phyloP scores from a whole-genome alignment of 2,329 filamentous ascomycete species.

The Tympanopsis confertula region DNA sequence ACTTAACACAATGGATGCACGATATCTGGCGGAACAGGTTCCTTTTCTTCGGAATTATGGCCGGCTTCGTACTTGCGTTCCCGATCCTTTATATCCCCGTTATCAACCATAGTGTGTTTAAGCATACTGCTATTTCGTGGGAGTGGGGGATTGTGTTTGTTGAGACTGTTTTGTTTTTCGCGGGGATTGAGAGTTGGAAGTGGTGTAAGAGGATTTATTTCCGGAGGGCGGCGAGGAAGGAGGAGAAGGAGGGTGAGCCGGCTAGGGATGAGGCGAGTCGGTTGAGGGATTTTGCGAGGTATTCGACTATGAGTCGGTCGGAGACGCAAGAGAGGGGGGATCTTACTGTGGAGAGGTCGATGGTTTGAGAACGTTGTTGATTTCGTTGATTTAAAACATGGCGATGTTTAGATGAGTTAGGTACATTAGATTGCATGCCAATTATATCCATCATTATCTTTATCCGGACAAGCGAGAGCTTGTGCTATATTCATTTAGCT shows the following conservation, averaged over 20 bases:
- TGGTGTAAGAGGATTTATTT: conserved; percentile 37
- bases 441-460: too few species aligned
- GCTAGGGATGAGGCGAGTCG: not conserved
- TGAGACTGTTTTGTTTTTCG: conserved; percentile 40
- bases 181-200: conserved; percentile 47
- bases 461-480: too few species aligned
- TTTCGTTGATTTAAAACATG: too few species aligned
- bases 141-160: conserved; percentile 52
- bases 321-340: not conserved
- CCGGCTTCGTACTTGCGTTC: conserved; percentile 35
- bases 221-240: conserved; percentile 6
- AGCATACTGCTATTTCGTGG: conserved; percentile 48
- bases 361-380: too few species aligned
- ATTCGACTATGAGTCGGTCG: not conserved
- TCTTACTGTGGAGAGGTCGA: not conserved
- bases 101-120: conserved; percentile 46
- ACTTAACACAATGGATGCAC: conserved; percentile 54
- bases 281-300: not conserved
- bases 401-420: too few species aligned
- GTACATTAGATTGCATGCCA: too few species aligned
- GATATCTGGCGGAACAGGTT: conserved; percentile 66
- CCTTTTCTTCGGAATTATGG: conserved; percentile 50
- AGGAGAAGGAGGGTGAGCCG: not conserved
- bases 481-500: too few species aligned
- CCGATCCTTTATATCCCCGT: conserved; percentile 45